A percentile compares a stretch with the other conserved stretches of the same genome.
These are phyloP conservation scores for Xylaria sp. DNA, from an alignment of 2,329 filamentous ascomycete genomes.

Conservation along the genomic window DNA sequence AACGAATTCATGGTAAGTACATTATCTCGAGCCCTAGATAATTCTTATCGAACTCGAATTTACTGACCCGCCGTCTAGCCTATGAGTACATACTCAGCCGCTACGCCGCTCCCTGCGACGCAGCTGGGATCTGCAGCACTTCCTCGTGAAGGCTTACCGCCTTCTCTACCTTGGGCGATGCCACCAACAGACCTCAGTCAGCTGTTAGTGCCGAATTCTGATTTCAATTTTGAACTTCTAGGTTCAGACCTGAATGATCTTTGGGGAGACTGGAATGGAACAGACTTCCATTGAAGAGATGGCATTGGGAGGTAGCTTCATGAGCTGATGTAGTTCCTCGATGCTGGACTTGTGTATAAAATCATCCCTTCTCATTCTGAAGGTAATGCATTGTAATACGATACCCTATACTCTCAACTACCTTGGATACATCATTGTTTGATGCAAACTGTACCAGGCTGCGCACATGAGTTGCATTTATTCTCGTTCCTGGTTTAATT, in stretches of 20 bases:
- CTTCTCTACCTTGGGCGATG: conserved; percentile 50
- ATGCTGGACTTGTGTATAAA: conserved; percentile 13
- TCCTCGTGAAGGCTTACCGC: conserved; percentile 44
- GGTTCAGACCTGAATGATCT: conserved; percentile 66
- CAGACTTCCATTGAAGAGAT: conserved; percentile 38
- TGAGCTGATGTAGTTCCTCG: conserved; percentile 2
- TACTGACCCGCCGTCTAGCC: conserved; percentile 53
- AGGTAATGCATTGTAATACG: conserved; percentile 21
- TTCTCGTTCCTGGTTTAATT: not conserved
- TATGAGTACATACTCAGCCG: conserved; percentile 55
- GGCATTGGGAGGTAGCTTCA: not conserved
- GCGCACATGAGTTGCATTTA: not conserved
- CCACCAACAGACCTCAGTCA: conserved; percentile 48
- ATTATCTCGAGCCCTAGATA: not conserved
- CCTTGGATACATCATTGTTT: not conserved
- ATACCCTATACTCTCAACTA: conserved; percentile 24
- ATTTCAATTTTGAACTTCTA: conserved; percentile 64
- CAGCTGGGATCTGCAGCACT: conserved; percentile 42
- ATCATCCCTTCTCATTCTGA: conserved; percentile 26
- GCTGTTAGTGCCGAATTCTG: conserved; percentile 57
- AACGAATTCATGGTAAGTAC: conserved; percentile 49
- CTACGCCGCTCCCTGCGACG: conserved; percentile 37
- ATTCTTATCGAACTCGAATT: not conserved
- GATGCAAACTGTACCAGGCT: no score
- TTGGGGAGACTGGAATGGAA: conserved; percentile 58